Evolutionary conservation across 2,329 filamentous ascomycete species (phyloP), one percentile per base, ranked within the genome.

Genomic region (Curvularia verruculosa): DNA sequence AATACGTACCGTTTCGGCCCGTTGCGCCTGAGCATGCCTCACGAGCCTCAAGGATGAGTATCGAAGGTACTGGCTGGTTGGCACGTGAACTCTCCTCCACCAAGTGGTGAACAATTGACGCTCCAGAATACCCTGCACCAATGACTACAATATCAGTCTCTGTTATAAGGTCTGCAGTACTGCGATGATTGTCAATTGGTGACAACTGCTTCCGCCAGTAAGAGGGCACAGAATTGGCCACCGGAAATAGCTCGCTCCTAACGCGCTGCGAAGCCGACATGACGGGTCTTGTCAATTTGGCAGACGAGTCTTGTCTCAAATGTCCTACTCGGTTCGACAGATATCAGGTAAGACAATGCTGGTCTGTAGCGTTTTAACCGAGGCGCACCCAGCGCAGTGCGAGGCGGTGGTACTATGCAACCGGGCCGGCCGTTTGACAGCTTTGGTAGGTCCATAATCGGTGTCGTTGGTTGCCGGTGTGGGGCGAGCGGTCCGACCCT

Each of bases 21-120:
- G 83, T 85, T 3, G 83, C 83, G 15, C 83, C 83, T 9, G 78
- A 80, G 60, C 81, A 83, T 7, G 82, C 64, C 40, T 77, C 69
- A 1, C 83, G 73, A 2, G 83, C 82, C 59, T 85, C 83, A n/a
- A 84, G 68, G 12, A 67, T 59, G n/a, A 60, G 36, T 48, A 64
- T 67, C 10, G 58, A 60, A 18, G 58, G 58, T 4, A 51, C 26
- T 15, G 52, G 41, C 15, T 43, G 43, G 5, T 40, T 37, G 8
- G 15, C 18, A 19, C 41, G 40, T 31, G 19, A 31, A 41, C 49
- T 41, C 31, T 57, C 56, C 23, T 60, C 52, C 18, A 61, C 18
- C 36, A 63, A 41, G 31, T 63, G 60, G 46, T 63, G 50, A 18
- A 49, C 52, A 12, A 58, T 54, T 8, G 58, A 61, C n/a, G 58